Percentiles rank a stretch among this genome's conserved stretches.
Evolutionary conservation across 2,329 filamentous ascomycete species (phyloP).

Genomic region (Lachnellula hyalina): DNA sequence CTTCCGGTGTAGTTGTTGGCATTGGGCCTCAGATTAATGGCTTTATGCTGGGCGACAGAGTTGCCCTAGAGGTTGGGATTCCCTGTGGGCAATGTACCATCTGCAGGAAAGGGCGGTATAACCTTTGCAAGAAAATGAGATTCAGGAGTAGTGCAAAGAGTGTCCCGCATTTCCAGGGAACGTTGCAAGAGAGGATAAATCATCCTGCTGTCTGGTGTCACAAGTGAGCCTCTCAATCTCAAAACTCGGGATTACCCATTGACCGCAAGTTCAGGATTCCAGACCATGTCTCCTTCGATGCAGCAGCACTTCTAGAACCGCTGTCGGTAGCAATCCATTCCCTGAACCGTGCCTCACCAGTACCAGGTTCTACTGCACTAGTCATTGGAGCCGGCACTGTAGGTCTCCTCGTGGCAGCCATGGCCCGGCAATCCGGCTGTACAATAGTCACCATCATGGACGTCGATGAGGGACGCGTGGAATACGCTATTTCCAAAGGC

Average conservation of each 20-base stretch:
- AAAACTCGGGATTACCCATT: not conserved
- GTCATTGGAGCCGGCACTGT: slow-evolving; percentile 62
- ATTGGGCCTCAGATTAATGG: slow-evolving; percentile 48
- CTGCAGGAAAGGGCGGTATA: slow-evolving; percentile 78
- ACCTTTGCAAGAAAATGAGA: slow-evolving; percentile 56
- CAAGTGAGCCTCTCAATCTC: slow-evolving; percentile 39
- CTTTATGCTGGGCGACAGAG: slow-evolving; percentile 51
- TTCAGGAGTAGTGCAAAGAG: slow-evolving; percentile 59
- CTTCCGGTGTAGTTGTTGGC: slow-evolving; percentile 52
- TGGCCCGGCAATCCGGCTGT: slow-evolving; percentile 56
- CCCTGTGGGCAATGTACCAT: slow-evolving; percentile 87
- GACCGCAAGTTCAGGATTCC: slow-evolving; percentile 42
- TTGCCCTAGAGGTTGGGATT: slow-evolving; percentile 82
- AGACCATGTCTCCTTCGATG: slow-evolving; percentile 51
- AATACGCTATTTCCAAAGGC: slow-evolving; percentile 52
- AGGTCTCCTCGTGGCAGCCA: slow-evolving; percentile 57
- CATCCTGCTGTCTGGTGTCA: slow-evolving; percentile 59
- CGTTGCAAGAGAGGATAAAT: slow-evolving; percentile 57
- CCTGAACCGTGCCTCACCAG: slow-evolving; percentile 48
- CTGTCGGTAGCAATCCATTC: slow-evolving; percentile 58
- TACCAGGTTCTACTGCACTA: slow-evolving; percentile 51
- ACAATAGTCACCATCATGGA: slow-evolving; percentile 56
- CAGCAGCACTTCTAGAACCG: slow-evolving; percentile 56
- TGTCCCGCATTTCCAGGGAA: slow-evolving; percentile 59
- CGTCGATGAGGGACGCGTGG: slow-evolving; percentile 52